Conservation (phyloP, 805 yeast genomes). For the Naumovozyma dairenensis region DNA sequence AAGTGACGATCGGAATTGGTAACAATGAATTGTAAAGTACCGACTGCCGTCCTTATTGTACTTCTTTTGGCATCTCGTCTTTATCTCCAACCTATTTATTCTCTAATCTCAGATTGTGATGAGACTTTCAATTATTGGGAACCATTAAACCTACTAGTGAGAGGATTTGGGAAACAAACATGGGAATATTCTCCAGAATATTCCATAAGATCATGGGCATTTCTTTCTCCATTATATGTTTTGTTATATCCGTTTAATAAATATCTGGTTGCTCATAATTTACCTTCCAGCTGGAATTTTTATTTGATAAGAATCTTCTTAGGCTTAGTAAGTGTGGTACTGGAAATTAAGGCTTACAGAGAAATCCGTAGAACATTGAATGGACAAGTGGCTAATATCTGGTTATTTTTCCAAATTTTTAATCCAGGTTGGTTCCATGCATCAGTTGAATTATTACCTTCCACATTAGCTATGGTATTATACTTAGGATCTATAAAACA, state of each 20-base stretch:
- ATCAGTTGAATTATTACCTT: slow-evolving; percentile 75
- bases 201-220: slow-evolving; percentile 81
- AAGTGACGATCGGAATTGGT: too few relatives aligned
- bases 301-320: slow-evolving; percentile 19
- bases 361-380: slow-evolving; percentile 21
- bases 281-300: slow-evolving; percentile 22
- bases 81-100: slow-evolving; percentile 36
- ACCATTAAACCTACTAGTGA: slow-evolving; percentile 65
- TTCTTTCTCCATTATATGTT: slow-evolving; percentile 40
- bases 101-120: slow-evolving; percentile 81
- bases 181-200: slow-evolving; percentile 94
- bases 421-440: slow-evolving; percentile 87
- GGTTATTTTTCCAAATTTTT: slow-evolving; percentile 48
- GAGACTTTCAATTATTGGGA: slow-evolving; percentile 93
- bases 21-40: too few relatives aligned
- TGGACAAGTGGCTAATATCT: slow-evolving; percentile 41
- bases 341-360: slow-evolving; percentile 37
- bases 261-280: slow-evolving; percentile 5
- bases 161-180: slow-evolving; percentile 86
- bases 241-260: slow-evolving; percentile 18
- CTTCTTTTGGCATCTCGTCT: slow-evolving; percentile 21
- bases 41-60: slow-evolving; percentile 9
- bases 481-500: slow-evolving; percentile 26
- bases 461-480: slow-evolving; percentile 58
- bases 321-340: slow-evolving; percentile 18